Conservation (phyloP, 306 rosid species). For the Betula pendula region DNA sequence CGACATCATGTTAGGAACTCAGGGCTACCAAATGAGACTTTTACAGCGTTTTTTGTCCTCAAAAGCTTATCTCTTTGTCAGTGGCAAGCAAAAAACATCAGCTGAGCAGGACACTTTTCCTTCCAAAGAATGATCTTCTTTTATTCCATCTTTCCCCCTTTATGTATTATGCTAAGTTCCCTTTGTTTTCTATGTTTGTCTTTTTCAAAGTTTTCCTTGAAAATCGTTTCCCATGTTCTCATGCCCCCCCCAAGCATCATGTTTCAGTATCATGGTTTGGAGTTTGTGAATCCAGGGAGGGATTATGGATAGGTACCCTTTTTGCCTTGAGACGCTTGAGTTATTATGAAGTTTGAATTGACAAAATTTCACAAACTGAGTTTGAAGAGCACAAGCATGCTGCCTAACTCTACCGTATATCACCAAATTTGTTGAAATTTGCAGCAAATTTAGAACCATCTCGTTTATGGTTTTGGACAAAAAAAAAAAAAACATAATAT, state of each 20-base stretch:
- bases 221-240: slow-evolving; percentile 1
- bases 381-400: slow-evolving; percentile 1
- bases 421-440: neutral
- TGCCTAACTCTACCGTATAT: neutral
- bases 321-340: too few relatives aligned
- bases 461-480: neutral
- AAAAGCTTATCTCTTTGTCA: slow-evolving; percentile 17
- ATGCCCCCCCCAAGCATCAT: neutral
- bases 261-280: neutral
- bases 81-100: neutral
- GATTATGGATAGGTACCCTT: too few relatives aligned
- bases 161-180: too few relatives aligned
- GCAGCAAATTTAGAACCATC: neutral
- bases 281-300: neutral
- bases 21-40: slow-evolving; percentile 3
- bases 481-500: neutral
- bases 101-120: neutral
- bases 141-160: neutral
- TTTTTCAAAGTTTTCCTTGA: slow-evolving; percentile 11
- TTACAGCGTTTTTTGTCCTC: slow-evolving; percentile 13
- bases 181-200: slow-evolving; percentile 5
- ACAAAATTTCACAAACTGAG: slow-evolving; percentile 1
- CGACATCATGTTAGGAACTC: slow-evolving; percentile 26
- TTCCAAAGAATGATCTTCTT: neutral
- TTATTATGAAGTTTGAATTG: too few relatives aligned